Percentiles rank a stretch among this genome's conserved stretches.
Evolutionary conservation across 495 filamentous ascomycete species (phyloP).

Genomic region (Aspergillus nanangensis): DNA sequence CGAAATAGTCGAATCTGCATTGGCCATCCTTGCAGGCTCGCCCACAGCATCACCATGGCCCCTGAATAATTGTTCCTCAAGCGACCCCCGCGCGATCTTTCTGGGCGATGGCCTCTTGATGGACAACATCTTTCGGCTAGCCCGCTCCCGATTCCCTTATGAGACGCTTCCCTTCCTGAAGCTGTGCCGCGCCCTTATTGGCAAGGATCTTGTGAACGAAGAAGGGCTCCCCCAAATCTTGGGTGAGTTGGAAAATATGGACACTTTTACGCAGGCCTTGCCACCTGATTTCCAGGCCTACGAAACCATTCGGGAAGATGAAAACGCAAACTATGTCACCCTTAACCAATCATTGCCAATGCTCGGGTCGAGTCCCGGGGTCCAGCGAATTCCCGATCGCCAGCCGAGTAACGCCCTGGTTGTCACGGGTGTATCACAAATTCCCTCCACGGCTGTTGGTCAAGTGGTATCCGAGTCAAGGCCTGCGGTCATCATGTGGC

Average conservation of each 20-base stretch:
- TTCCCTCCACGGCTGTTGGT: conserved; percentile 61
- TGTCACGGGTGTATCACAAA: conserved; percentile 36
- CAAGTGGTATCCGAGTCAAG: conserved; percentile 64
- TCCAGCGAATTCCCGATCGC: conserved; percentile 12
- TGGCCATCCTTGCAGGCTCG: conserved; percentile 52
- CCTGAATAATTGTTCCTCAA: conserved; percentile 24
- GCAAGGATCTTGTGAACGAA: conserved; percentile 36
- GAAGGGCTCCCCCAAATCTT: conserved; percentile 47
- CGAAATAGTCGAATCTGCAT: conserved; percentile 56
- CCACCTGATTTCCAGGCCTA: conserved; percentile 64
- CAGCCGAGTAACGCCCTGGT: conserved; percentile 29
- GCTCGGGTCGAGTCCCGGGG: conserved; percentile 21
- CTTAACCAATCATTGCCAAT: conserved; percentile 38
- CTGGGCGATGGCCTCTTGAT: conserved; percentile 54
- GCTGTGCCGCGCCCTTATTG: conserved; percentile 52
- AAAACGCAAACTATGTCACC: conserved; percentile 64
- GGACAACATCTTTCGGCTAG: conserved; percentile 51
- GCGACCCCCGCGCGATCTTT: conserved; percentile 41
- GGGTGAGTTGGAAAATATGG: conserved; percentile 55
- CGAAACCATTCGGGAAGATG: conserved; percentile 73
- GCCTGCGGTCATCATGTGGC: conserved; percentile 63
- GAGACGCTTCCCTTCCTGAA: conserved; percentile 79
- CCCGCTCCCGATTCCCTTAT: conserved; percentile 76
- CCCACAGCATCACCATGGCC: conserved; percentile 24
- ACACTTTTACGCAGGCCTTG: conserved; percentile 69